Evolutionary conservation across 2,329 filamentous ascomycete genomes (phyloP).

Genomic region (Cordyceps javanica): DNA sequence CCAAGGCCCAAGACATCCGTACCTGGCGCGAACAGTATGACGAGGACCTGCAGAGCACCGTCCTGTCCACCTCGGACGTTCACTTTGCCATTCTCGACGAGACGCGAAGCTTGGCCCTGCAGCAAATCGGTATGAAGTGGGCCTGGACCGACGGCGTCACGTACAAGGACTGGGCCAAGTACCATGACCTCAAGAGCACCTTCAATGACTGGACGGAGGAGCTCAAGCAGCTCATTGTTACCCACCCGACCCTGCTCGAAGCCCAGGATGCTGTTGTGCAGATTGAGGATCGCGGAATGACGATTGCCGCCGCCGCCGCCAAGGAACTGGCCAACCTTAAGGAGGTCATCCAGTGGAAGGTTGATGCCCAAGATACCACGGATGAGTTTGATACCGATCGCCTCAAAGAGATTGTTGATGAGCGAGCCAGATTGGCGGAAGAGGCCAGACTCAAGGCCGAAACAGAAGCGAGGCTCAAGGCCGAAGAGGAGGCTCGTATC

Average conservation of each 20-base stretch:
- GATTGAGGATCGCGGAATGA: conserved; percentile 75
- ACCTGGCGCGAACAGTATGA: conserved; percentile 71
- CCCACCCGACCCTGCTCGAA: conserved; percentile 62
- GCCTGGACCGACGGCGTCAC: conserved; percentile 93
- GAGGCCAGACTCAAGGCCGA: conserved; percentile 24
- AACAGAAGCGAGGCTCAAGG: conserved; percentile 13
- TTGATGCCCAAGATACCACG: conserved; percentile 64
- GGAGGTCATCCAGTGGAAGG: conserved; percentile 79
- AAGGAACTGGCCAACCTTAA: conserved; percentile 75
- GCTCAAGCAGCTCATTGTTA: conserved; percentile 68
- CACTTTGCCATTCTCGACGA: conserved; percentile 78
- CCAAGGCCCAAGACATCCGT: conserved; percentile 69
- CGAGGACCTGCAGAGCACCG: conserved; percentile 58
- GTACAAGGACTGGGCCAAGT: conserved; percentile 96
- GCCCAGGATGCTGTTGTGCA: conserved; percentile 63
- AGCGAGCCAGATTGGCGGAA: conserved; percentile 24
- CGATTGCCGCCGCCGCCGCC: conserved; percentile 68
- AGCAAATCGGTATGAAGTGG: conserved; percentile 92
- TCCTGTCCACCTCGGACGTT: conserved; percentile 67
- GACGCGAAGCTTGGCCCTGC: conserved; percentile 76
- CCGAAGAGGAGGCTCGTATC: conserved; percentile 18
- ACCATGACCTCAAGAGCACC: conserved; percentile 77
- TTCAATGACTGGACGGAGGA: conserved; percentile 82
- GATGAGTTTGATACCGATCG: conserved; percentile 71
- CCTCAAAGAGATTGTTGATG: conserved; percentile 44